Conservation (phyloP, 805 yeast genomes). For the Starmerella tilneyi region DNA sequence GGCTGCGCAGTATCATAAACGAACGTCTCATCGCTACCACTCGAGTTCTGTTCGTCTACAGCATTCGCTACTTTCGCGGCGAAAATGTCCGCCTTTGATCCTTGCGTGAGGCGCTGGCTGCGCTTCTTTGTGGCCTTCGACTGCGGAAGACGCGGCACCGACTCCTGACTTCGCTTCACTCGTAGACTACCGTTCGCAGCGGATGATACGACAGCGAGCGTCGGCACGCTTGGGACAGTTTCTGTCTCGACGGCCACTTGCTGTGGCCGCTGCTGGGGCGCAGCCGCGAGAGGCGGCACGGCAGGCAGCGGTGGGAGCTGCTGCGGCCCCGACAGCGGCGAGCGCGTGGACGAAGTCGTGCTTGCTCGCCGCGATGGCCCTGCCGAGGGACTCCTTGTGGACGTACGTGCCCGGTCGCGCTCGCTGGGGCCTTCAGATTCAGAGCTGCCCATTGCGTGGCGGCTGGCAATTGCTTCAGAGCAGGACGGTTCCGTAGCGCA, state of each 20-base stretch:
- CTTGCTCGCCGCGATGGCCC: background rate
- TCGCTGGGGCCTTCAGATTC: conserved; percentile 6
- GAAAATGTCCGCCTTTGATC: conserved; percentile 81
- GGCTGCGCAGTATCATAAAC: conserved; percentile 61
- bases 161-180: conserved; percentile 28
- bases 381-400: background rate
- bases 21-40: conserved; percentile 89
- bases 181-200: conserved; percentile 16
- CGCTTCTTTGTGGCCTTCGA: conserved; percentile 35
- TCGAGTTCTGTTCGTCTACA: conserved; percentile 60
- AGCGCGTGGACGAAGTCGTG: conserved; percentile 1
- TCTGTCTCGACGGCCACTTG: conserved; percentile 47
- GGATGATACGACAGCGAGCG: conserved; percentile 29
- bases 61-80: conserved; percentile 94
- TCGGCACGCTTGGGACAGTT: conserved; percentile 43
- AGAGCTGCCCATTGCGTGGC: conserved; percentile 6
- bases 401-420: background rate
- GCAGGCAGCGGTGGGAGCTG: background rate
- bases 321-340: conserved; percentile 1
- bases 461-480: background rate
- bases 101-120: conserved; percentile 29
- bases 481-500: background rate
- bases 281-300: background rate
- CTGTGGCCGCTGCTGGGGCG: conserved; percentile 8
- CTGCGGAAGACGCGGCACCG: conserved; percentile 22